A percentile compares a stretch with the other conserved stretches of the same genome.
Evolutionary conservation across 257 asterid genomes (phyloP).

Genomic region (Capsicum baccatum): DNA sequence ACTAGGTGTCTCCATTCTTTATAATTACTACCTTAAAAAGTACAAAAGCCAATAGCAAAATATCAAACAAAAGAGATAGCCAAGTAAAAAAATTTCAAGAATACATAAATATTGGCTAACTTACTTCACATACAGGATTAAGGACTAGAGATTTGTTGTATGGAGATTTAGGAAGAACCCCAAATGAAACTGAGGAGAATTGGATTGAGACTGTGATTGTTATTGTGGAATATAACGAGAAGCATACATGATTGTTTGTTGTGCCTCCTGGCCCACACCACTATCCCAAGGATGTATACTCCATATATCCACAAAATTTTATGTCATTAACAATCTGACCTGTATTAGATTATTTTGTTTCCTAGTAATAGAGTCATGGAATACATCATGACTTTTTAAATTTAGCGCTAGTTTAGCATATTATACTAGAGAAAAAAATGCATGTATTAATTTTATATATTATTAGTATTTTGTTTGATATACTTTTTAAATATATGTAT

Average conservation of each 20-base stretch:
- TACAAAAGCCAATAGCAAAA: background rate
- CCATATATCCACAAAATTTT: too few species aligned
- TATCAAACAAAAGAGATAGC: background rate
- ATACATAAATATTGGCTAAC: background rate
- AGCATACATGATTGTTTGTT: background rate
- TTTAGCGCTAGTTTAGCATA: too few species aligned
- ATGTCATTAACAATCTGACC: too few species aligned
- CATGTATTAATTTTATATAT: too few species aligned
- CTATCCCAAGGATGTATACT: too few species aligned
- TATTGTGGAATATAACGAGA: background rate
- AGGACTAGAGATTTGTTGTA: background rate
- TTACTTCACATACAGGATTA: background rate
- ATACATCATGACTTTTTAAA: too few species aligned
- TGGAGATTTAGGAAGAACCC: background rate
- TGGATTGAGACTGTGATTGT: background rate
- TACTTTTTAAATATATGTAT: too few species aligned
- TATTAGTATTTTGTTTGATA: too few species aligned
- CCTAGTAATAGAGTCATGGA: too few species aligned
- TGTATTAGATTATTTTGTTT: too few species aligned
- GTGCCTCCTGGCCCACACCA: too few species aligned
- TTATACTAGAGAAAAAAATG: too few species aligned
- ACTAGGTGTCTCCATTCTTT: conserved; percentile 36
- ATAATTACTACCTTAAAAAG: background rate
- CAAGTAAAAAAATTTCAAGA: background rate
- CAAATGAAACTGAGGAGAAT: conserved; percentile 8